Conservation (phyloP, 2,329 filamentous ascomycete genomes). For the Achaetomium macrosporum region DNA sequence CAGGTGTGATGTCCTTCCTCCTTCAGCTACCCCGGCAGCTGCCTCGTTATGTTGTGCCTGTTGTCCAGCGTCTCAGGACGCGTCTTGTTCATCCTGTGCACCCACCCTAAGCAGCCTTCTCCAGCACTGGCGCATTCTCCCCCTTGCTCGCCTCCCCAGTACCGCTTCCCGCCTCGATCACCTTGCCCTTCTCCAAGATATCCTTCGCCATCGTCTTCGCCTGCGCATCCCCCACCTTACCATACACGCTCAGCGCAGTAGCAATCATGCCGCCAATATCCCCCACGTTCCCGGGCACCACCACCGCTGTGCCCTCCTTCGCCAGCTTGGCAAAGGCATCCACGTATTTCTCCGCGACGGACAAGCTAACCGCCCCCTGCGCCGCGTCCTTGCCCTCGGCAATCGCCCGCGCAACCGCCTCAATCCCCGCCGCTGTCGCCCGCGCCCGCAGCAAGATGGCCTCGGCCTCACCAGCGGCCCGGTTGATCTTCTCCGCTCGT, state of each 20-base stretch:
- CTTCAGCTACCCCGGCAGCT: neutral
- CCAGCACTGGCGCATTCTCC: neutral
- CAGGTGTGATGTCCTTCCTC: neutral
- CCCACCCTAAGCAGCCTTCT: neutral
- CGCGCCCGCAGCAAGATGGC: slow-evolving; percentile 80
- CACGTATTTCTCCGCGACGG: slow-evolving; percentile 95
- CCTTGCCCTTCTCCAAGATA: slow-evolving; percentile 32
- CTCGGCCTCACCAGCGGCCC: slow-evolving; percentile 86
- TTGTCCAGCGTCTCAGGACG: neutral
- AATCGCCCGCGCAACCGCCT: slow-evolving; percentile 74
- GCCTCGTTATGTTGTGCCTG: neutral
- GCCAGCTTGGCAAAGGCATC: slow-evolving; percentile 85
- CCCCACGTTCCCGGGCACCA: slow-evolving; percentile 94
- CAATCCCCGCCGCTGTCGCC: slow-evolving; percentile 84
- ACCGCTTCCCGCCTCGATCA: slow-evolving; percentile 17
- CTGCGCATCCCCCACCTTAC: slow-evolving; percentile 82
- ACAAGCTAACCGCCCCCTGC: slow-evolving; percentile 77
- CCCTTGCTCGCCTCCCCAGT: neutral
- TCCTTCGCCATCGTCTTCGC: slow-evolving; percentile 58
- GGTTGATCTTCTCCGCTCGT: slow-evolving; percentile 86
- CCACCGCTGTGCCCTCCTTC: slow-evolving; percentile 90
- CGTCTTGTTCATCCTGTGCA: neutral
- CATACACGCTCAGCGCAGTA: slow-evolving; percentile 89
- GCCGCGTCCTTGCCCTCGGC: slow-evolving; percentile 66
- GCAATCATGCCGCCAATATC: slow-evolving; percentile 97